These are phyloP conservation scores for Thraustotheca clavata DNA, from an alignment of 352 stramenopile genomes.

Conservation along the genomic window DNA sequence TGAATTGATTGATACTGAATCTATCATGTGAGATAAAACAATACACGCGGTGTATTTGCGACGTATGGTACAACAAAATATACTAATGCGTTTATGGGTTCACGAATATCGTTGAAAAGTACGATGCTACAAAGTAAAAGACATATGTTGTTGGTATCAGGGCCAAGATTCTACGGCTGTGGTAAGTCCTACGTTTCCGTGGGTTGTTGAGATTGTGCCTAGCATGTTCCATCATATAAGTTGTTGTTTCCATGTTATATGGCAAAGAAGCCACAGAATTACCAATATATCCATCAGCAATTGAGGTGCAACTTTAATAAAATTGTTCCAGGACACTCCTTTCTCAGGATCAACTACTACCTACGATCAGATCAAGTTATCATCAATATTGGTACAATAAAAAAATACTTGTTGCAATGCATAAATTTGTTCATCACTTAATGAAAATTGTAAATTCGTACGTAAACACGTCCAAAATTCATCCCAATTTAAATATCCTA, in stretches of 20 bases:
- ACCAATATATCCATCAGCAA: conserved; percentile 12
- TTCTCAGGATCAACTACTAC: not conserved
- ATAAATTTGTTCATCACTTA: not conserved
- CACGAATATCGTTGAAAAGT: too few relatives aligned
- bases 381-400: not conserved
- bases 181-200: not conserved
- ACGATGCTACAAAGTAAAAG: too few relatives aligned
- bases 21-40: too few relatives aligned
- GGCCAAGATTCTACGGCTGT: not conserved
- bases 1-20: too few relatives aligned
- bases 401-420: not conserved
- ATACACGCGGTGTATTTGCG: too few relatives aligned
- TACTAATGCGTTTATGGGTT: too few relatives aligned
- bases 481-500: conserved; percentile 12
- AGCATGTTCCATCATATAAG: not conserved
- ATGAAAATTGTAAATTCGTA: not conserved
- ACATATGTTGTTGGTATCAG: not conserved
- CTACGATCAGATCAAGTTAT: not conserved
- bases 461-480: conserved; percentile 7
- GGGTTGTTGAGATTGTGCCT: not conserved
- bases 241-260: not conserved
- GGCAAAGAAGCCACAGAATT: not conserved
- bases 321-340: conserved; percentile 15
- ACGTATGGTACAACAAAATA: too few relatives aligned
- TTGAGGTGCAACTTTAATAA: not conserved